phyloP scores from a whole-genome alignment of 2,329 filamentous ascomycete species.

The Sarocladiaceae sp. region DNA sequence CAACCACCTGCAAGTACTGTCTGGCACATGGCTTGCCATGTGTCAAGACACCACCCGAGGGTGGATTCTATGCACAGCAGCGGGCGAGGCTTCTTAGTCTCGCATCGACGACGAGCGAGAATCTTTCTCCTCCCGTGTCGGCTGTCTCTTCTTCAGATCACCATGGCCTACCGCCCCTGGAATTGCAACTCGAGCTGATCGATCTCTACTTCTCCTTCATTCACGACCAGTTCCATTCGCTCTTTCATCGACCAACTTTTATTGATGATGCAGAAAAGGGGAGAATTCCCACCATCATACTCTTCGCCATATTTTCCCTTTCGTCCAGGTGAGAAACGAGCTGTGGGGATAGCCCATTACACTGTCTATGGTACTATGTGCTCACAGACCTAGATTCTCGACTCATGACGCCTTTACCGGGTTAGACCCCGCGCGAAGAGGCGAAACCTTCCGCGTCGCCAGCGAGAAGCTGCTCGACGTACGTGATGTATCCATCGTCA shows the following conservation, averaged over 20 bases:
- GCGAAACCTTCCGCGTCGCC: slow-evolving; percentile 15
- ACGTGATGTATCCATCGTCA: slow-evolving; percentile 28
- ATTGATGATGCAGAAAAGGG: slow-evolving; percentile 18
- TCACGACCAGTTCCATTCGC: slow-evolving; percentile 28
- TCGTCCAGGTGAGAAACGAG: slow-evolving; percentile 14
- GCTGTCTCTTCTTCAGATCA: neutral
- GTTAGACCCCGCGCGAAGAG: slow-evolving; percentile 17
- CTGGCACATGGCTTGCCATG: neutral
- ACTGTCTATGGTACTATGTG: too few relatives aligned
- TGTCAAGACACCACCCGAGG: neutral
- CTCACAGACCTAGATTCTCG: slow-evolving; percentile 20
- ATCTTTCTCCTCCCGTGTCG: neutral
- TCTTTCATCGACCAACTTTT: slow-evolving; percentile 25
- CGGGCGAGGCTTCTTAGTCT: neutral
- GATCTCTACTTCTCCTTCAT: slow-evolving; percentile 28
- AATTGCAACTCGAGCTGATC: slow-evolving; percentile 18
- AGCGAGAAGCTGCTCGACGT: slow-evolving; percentile 24
- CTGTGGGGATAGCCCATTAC: too few relatives aligned
- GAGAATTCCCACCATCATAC: slow-evolving; percentile 15
- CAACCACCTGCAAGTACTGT: slow-evolving; percentile 5
- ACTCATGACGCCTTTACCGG: slow-evolving; percentile 15
- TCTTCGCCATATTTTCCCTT: slow-evolving; percentile 21
- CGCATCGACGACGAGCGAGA: neutral
- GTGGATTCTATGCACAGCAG: slow-evolving; percentile 2
- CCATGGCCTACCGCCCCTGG: slow-evolving; percentile 13